Base-by-base conservation (phyloP, 768 basidiomycete species). In the Kwoniella europaea region DNA sequence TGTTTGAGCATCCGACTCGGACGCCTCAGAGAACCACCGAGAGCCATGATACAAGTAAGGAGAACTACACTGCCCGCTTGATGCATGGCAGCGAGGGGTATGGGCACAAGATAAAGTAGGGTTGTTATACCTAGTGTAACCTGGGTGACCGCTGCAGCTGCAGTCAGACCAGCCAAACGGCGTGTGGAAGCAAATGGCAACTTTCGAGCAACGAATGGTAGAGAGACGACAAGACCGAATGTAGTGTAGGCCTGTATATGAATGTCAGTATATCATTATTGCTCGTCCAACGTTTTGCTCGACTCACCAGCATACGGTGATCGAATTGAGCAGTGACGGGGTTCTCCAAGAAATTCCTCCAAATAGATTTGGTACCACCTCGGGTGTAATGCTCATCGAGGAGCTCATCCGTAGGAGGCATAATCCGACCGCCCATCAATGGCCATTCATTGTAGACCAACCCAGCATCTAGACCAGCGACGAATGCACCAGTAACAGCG, bases 371-470 rank as follows among this genome's bases (percentile, higher is more conserved):
- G 1, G 88, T 89, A 0, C 85, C 76, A 41, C 83, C 88, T 82
- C 90, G 89, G 7, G 93, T 88, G 82, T 97, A 98, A 7, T 86
- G 85, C 0, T 87, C 79, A 29, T 92, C 89, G 80, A 95, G 89
- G 27, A 99, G 87, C 82, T 98, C 97, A 46, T 90, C 88, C 7
- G 85, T 71, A 0, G 94, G 94, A 3, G 97, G 97, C 3, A 88
- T 88, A 16, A 98, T 83, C 16, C 89, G 87, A 7, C 91, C 94
- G 46, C 93, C 96, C 96, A 99, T 99, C 4, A 91, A 84, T 0
- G 97, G 97, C 85, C 97, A 99, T 80, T 98, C 96, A 80, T 99
- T 99, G 85, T 98, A 98, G n/a, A 94, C 82, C 65, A 99, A 84
- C 15, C 97, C 97, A 1, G 97, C 97, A 82, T 99, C 97, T 54